Conservation (phyloP, 441 rosid species). For the Pelargonium cotyledonis region DNA sequence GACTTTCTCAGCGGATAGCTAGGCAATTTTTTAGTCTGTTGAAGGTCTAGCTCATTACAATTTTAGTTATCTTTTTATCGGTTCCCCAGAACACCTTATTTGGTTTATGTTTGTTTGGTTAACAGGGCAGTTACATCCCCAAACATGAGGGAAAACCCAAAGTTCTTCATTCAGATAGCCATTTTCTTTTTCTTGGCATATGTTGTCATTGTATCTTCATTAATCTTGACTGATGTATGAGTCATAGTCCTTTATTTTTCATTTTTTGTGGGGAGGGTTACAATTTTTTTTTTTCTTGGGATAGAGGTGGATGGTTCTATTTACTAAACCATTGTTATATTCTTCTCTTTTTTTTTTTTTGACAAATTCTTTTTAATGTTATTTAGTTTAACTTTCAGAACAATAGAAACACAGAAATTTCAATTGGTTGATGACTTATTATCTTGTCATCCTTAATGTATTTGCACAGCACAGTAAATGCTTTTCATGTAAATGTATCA, state of each 20-base stretch:
- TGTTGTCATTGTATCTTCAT: slow-evolving; percentile 86
- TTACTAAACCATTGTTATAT: neutral
- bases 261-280: no score
- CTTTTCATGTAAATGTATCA: no score
- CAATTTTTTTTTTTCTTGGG: neutral
- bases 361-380: neutral
- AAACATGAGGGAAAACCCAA: slow-evolving; percentile 98
- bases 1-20: slow-evolving; percentile 84
- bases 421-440: neutral
- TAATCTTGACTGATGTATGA: slow-evolving; percentile 70
- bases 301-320: slow-evolving; percentile 1
- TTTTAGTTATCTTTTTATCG: no score
- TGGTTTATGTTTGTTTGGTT: slow-evolving; percentile 4
- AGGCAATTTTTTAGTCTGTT: slow-evolving; percentile 37
- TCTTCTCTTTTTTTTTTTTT: neutral
- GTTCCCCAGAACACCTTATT: no score
- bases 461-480: no score
- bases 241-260: neutral
- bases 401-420: neutral
- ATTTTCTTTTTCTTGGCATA: slow-evolving; percentile 85
- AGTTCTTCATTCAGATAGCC: slow-evolving; percentile 76
- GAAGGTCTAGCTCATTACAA: neutral
- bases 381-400: slow-evolving; percentile 1
- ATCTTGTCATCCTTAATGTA: neutral
- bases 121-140: slow-evolving; percentile 95